A percentile compares a stretch with the other conserved stretches of the same genome.
Evolutionary conservation across 1,284 basidiomycete species (phyloP).

Genomic region (Ustilago esculenta): DNA sequence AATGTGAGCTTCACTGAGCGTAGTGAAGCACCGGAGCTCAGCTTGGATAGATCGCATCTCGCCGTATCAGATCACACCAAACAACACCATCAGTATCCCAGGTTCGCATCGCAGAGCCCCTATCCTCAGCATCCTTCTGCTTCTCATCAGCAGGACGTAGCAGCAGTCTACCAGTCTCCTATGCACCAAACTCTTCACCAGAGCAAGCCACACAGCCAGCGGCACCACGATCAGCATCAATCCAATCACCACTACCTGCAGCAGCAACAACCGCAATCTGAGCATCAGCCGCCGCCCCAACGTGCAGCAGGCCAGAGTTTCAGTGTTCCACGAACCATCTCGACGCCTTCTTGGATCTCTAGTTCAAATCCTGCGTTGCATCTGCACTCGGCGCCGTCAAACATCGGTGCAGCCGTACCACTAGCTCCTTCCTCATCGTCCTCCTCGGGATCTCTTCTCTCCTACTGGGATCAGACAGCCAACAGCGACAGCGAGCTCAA

Average conservation of each 20-base stretch:
- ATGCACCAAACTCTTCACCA: constrained; percentile 22
- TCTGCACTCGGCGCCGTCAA: constrained; percentile 1
- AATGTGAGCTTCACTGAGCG: constrained; percentile 15
- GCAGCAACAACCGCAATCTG: constrained; percentile 6
- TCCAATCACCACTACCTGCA: background rate
- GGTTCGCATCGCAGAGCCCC: background rate
- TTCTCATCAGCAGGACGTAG: constrained; percentile 1
- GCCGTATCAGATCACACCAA: background rate
- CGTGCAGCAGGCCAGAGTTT: constrained; percentile 8
- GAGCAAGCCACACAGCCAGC: constrained; percentile 6
- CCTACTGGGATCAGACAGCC: constrained; percentile 28
- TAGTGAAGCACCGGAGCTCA: constrained; percentile 8
- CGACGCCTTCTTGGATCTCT: constrained; percentile 23
- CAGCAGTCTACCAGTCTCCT: background rate
- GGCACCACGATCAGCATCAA: background rate
- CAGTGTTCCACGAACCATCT: constrained; percentile 16
- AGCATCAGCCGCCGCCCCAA: background rate
- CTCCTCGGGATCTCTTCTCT: constrained; percentile 24
- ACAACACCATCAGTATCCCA: constrained; percentile 1
- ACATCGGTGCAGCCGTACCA: background rate
- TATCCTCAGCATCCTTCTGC: background rate
- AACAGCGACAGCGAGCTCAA: constrained; percentile 22
- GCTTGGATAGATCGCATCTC: background rate
- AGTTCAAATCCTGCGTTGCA: constrained; percentile 5
- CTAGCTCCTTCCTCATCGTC: constrained; percentile 19